phyloP scores from a whole-genome alignment of 2,329 filamentous ascomycete genomes.

The Colletotrichum lindemuthianum region DNA sequence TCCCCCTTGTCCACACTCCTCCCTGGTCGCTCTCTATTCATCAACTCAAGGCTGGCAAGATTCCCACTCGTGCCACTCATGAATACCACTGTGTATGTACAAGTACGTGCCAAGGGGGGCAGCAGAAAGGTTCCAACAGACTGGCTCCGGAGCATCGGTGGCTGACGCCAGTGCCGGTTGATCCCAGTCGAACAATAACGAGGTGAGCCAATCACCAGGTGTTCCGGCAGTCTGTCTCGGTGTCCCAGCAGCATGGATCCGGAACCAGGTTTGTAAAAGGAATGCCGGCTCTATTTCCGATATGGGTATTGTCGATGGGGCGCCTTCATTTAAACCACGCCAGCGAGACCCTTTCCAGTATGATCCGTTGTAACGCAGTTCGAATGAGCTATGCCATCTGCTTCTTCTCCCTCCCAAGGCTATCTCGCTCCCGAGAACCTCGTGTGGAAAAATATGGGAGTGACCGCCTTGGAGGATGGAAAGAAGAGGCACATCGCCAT shows the following conservation, averaged over 20 bases:
- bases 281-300: constrained; percentile 28
- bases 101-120: neutral
- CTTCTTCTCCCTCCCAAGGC: too few relatives aligned
- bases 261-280: constrained; percentile 32
- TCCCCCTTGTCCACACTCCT: neutral
- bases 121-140: constrained; percentile 21
- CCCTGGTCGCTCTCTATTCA: neutral
- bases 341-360: neutral
- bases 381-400: constrained; percentile 1
- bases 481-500: too few relatives aligned
- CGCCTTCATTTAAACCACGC: constrained; percentile 11
- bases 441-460: too few relatives aligned
- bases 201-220: constrained; percentile 15
- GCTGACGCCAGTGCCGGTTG: constrained; percentile 24
- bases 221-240: constrained; percentile 22
- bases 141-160: constrained; percentile 23
- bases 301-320: constrained; percentile 22
- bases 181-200: constrained; percentile 9
- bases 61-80: too few relatives aligned
- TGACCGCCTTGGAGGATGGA: too few relatives aligned
- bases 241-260: constrained; percentile 32
- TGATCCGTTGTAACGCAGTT: constrained; percentile 14
- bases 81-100: too few relatives aligned
- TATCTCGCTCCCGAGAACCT: too few relatives aligned
- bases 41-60: too few relatives aligned